Evolutionary conservation across 1,139 yeast genomes (phyloP).

Genomic region (Suhomyces anneliseae): DNA sequence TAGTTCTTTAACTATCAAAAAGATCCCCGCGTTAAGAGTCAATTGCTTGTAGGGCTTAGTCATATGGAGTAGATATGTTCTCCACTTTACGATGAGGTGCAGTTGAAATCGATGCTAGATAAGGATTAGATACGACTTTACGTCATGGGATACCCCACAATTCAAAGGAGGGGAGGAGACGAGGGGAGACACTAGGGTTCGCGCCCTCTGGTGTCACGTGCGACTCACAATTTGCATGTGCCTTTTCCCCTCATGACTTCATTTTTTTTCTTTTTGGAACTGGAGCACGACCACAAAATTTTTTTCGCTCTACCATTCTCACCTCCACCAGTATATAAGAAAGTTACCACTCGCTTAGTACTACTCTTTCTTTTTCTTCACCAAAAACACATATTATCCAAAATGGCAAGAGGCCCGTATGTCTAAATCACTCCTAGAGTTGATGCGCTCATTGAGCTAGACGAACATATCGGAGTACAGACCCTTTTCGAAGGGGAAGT

Average conservation of each 20-base stretch:
- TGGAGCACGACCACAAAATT: constrained; percentile 3
- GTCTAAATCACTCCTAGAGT: constrained; percentile 29
- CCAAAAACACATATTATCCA: constrained; percentile 35
- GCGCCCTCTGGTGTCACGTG: constrained; percentile 4
- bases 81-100: not conserved
- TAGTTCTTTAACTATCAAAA: no score
- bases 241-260: no score
- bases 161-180: not conserved
- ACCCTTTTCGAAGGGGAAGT: constrained; percentile 5
- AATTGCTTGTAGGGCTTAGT: not conserved
- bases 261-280: not conserved
- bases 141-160: not conserved
- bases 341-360: not conserved
- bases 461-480: constrained; percentile 18
- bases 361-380: constrained; percentile 3
- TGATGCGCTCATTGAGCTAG: constrained; percentile 7
- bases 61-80: not conserved
- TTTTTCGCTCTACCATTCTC: not conserved
- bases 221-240: no score
- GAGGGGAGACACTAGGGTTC: constrained; percentile 2
- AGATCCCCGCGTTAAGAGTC: no score
- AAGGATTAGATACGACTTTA: not conserved
- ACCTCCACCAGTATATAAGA: constrained; percentile 1
- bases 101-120: not conserved
- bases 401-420: constrained; percentile 97